Evolutionary conservation across 139 green algal genomes (phyloP).

Genomic region (Mesostigma viride): DNA sequence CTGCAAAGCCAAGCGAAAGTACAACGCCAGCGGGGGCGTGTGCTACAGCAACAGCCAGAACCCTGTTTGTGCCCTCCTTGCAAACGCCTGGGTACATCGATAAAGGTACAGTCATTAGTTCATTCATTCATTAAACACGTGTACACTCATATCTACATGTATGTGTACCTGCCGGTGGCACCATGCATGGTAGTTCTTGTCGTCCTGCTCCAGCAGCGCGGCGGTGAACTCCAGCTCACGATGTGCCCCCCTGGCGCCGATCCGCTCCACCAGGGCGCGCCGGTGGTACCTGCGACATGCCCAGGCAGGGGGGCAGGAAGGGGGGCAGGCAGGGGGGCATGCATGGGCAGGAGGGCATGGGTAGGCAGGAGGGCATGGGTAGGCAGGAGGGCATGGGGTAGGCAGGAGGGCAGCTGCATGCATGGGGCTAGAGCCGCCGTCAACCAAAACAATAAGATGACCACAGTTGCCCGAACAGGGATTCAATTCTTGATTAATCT

Average conservation of each 20-base stretch:
- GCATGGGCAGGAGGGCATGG: neutral
- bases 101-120: no score
- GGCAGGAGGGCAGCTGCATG: neutral
- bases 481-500: no score
- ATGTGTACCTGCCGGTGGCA: slow-evolving; percentile 28
- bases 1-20: no score
- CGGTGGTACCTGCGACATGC: slow-evolving; percentile 22
- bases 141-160: no score
- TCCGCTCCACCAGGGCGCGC: slow-evolving; percentile 5
- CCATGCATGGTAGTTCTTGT: slow-evolving; percentile 37
- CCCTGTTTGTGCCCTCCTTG: no score
- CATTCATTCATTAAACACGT: no score
- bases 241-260: neutral
- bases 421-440: neutral
- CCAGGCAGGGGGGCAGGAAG: neutral
- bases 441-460: neutral
- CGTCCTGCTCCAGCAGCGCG: slow-evolving; percentile 12
- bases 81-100: no score
- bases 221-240: slow-evolving; percentile 21
- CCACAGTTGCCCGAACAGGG: neutral
- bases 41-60: no score
- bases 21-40: no score
- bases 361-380: neutral
- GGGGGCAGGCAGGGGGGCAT: neutral
- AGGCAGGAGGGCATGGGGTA: neutral